Evolutionary conservation across 768 basidiomycete genomes (phyloP), one percentile per base, ranked within the genome.

Genomic region (Inosperma sp.): DNA sequence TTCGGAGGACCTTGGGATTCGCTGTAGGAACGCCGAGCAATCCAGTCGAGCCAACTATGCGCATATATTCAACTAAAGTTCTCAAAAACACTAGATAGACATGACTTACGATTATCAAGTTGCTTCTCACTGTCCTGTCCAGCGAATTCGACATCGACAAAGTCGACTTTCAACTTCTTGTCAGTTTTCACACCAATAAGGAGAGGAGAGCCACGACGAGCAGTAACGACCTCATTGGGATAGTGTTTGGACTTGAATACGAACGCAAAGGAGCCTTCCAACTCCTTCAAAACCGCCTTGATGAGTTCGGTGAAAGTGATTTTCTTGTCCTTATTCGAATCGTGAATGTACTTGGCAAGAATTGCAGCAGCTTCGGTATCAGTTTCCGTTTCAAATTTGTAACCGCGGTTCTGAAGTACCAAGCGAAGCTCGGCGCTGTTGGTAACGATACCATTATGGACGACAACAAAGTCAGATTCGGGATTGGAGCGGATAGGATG

Each of bases 381-480:
- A 22, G 96, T 99, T 58, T 99, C 96, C 48, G 88, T 86, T 68
- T 88, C 83, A 65, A 98, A 98, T 56, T 78, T 81, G 79, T 87
- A 98, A 12, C 96, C 96, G 49, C 93, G 83, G 72, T 97, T 97
- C 70, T 94, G 88, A 50, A 99, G 80, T 47, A 99, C 93, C 58
- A 88, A 82, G 54, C 88, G 81, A 61, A 99, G 84, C 58, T 93
- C 94, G 10, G 73, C 74, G 59, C 80, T 83, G 76, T 96, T 97
- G 69, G 95, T 99, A 64, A 98, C 94, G 65, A 98, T 98, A 64
- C 96, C 96, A 61, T 99, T 98, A 80, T 99, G 96, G 22, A 99
- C 94, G 59, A 98, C 72, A 52, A 84, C 82, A 73, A 99, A 98
- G 63, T 97, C 93, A 53, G 79, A 74, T 48, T 68, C 75, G 21